These are phyloP conservation scores for Phytophthora ramorum DNA, from an alignment of 352 stramenopile genomes.

Conservation along the genomic window DNA sequence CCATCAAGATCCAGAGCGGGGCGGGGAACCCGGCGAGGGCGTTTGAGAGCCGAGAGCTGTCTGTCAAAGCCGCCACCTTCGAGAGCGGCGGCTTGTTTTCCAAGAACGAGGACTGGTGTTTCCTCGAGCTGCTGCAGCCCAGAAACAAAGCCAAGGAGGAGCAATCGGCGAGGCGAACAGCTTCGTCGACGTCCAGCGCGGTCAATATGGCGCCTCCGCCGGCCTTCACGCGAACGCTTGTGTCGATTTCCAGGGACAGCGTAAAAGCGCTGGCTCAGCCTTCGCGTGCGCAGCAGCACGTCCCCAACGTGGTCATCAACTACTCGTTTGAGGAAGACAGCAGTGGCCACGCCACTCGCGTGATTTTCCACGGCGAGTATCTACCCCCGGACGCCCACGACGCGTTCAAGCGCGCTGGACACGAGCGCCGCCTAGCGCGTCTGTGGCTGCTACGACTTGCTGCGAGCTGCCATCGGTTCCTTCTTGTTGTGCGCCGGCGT, in stretches of 20 bases:
- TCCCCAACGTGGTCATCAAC: constrained; percentile 51
- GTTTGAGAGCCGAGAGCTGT: constrained; percentile 38
- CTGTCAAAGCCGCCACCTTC: constrained; percentile 47
- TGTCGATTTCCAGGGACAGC: constrained; percentile 30
- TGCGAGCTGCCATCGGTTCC: constrained; percentile 44
- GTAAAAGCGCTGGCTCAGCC: constrained; percentile 11
- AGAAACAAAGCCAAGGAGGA: constrained; percentile 34
- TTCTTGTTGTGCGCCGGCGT: constrained; percentile 49
- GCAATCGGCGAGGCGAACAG: constrained; percentile 23
- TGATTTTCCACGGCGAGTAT: constrained; percentile 55
- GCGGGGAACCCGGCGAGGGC: constrained; percentile 18
- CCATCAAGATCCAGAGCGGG: constrained; percentile 29
- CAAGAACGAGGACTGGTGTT: constrained; percentile 50
- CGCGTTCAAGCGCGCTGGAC: constrained; percentile 30
- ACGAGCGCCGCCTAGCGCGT: constrained; percentile 36
- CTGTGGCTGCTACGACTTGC: constrained; percentile 39
- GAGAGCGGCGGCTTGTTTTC: constrained; percentile 43
- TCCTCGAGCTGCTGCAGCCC: constrained; percentile 48
- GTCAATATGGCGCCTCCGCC: constrained; percentile 6
- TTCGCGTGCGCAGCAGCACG: constrained; percentile 25
- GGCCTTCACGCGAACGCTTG: constrained; percentile 44
- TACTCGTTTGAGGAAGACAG: constrained; percentile 53
- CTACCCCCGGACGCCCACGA: constrained; percentile 30
- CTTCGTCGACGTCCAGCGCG: constrained; percentile 28
- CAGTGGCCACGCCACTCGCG: constrained; percentile 37